A percentile compares a stretch with the other conserved stretches of the same genome.
Conservation (phyloP, 164 flowering plant species). For the Malania oleifera region DNA sequence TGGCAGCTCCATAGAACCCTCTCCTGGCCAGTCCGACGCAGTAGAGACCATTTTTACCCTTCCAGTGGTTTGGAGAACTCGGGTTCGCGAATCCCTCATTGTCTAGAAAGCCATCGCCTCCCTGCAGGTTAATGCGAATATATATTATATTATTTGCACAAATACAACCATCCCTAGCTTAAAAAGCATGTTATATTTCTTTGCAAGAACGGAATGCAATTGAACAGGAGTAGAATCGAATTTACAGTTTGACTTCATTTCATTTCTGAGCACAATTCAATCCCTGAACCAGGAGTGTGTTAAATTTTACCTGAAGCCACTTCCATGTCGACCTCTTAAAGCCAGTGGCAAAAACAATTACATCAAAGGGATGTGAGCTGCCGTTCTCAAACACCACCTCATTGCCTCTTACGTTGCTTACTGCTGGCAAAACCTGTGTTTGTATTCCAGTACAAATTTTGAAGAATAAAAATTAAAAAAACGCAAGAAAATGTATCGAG, state of each 20-base stretch:
- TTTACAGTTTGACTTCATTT: too few relatives aligned
- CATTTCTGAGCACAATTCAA: too few relatives aligned
- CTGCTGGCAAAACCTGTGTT: constrained; percentile 3
- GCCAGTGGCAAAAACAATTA: not conserved
- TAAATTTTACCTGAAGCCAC: not conserved
- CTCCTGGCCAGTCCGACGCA: not conserved
- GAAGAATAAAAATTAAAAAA: too few relatives aligned
- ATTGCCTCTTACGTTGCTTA: not conserved
- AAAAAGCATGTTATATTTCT: too few relatives aligned
- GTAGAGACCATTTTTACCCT: not conserved
- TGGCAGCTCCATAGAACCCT: not conserved
- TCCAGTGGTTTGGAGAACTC: not conserved
- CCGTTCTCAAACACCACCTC: not conserved
- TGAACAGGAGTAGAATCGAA: too few relatives aligned
- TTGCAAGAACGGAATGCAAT: too few relatives aligned
- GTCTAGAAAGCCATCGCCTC: not conserved
- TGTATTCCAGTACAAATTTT: too few relatives aligned
- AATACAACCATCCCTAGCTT: too few relatives aligned
- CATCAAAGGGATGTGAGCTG: not conserved
- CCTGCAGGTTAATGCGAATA: not conserved
- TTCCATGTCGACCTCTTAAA: not conserved
- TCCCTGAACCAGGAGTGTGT: too few relatives aligned
- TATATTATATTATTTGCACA: too few relatives aligned
- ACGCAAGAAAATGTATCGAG: too few relatives aligned
- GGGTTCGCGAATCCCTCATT: too few relatives aligned